These are phyloP conservation scores for Ophiocordyceps camponoti-leonardi DNA, from an alignment of 2,329 filamentous ascomycete genomes.

Conservation along the genomic window DNA sequence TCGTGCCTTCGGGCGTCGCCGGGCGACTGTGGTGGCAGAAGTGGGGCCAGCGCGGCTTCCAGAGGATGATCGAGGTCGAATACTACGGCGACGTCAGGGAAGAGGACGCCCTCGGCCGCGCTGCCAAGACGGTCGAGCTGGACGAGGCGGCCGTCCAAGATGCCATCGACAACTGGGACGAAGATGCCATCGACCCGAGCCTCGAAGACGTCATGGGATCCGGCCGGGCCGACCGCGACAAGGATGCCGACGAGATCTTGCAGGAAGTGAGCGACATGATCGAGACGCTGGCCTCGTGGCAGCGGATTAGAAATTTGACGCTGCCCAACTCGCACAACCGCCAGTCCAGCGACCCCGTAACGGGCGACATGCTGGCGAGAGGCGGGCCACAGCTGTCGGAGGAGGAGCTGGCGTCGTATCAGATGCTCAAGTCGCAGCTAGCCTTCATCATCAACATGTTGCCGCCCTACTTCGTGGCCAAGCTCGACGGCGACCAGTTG, in stretches of 20 bases:
- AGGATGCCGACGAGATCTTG: slow-evolving; percentile 52
- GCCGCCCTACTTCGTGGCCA: slow-evolving; percentile 72
- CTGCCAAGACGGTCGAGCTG: slow-evolving; percentile 19
- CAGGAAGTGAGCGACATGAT: slow-evolving; percentile 60
- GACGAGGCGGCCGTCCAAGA: slow-evolving; percentile 36
- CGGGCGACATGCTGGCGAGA: slow-evolving; percentile 50
- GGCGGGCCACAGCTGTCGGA: slow-evolving; percentile 51
- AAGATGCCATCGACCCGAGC: slow-evolving; percentile 37
- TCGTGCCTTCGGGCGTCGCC: slow-evolving; percentile 50
- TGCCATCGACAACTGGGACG: slow-evolving; percentile 41
- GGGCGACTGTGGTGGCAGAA: slow-evolving; percentile 65
- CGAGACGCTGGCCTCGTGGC: slow-evolving; percentile 60
- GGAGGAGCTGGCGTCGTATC: slow-evolving; percentile 45
- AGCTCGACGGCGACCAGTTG: slow-evolving; percentile 73
- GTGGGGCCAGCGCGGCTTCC: slow-evolving; percentile 46
- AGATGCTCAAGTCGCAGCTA: slow-evolving; percentile 59
- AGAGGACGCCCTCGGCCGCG: slow-evolving; percentile 15
- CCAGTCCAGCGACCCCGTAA: slow-evolving; percentile 42
- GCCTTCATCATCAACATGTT: slow-evolving; percentile 55
- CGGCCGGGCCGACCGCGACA: slow-evolving; percentile 42
- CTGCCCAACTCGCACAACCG: slow-evolving; percentile 46
- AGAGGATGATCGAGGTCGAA: slow-evolving; percentile 42
- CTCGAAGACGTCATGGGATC: slow-evolving; percentile 33
- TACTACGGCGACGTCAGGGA: slow-evolving; percentile 22
- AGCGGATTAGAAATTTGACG: slow-evolving; percentile 59